Percentiles rank a stretch among this genome's conserved stretches.
These are phyloP conservation scores for Pichia sp. DNA, from an alignment of 1,139 yeast species.

Conservation along the genomic window DNA sequence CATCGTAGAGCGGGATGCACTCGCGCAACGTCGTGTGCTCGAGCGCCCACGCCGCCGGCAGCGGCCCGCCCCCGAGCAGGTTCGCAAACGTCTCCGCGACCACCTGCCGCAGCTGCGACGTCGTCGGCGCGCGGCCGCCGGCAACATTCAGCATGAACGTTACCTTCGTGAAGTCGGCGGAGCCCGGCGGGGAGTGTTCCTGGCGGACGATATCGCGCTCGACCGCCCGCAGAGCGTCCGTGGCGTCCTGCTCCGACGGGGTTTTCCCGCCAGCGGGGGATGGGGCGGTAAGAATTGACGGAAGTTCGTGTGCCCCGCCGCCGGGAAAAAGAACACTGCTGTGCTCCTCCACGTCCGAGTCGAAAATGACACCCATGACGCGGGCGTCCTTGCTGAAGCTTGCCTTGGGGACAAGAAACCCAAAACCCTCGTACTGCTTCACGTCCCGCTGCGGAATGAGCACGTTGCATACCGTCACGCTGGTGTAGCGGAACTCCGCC, in stretches of 20 bases:
- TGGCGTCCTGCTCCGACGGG: too few relatives aligned
- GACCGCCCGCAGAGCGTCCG: not conserved
- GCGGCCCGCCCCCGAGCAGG: not conserved
- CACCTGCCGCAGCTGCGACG: not conserved
- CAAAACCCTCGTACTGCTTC: slow-evolving; percentile 56
- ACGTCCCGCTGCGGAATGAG: slow-evolving; percentile 46
- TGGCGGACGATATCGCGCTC: not conserved
- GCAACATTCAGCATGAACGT: slow-evolving; percentile 78
- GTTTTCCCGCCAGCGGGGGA: too few relatives aligned
- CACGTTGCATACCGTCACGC: slow-evolving; percentile 58
- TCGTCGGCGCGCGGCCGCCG: not conserved
- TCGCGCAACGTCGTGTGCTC: slow-evolving; percentile 27
- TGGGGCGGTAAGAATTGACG: too few relatives aligned
- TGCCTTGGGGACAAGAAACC: slow-evolving; percentile 73
- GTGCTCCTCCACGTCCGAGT: slow-evolving; percentile 65
- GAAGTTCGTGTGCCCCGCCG: not conserved
- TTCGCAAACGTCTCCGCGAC: slow-evolving; percentile 2
- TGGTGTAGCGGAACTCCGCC: slow-evolving; percentile 42
- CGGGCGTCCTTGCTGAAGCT: slow-evolving; percentile 47
- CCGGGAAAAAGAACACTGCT: slow-evolving; percentile 4
- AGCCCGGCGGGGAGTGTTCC: not conserved
- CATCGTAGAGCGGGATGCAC: slow-evolving; percentile 70
- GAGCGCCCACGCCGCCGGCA: slow-evolving; percentile 24
- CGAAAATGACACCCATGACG: slow-evolving; percentile 83
- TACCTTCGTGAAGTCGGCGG: slow-evolving; percentile 45